These are phyloP conservation scores for Endocalyx cinctus DNA, from an alignment of 2,329 filamentous ascomycete species.

Conservation along the genomic window DNA sequence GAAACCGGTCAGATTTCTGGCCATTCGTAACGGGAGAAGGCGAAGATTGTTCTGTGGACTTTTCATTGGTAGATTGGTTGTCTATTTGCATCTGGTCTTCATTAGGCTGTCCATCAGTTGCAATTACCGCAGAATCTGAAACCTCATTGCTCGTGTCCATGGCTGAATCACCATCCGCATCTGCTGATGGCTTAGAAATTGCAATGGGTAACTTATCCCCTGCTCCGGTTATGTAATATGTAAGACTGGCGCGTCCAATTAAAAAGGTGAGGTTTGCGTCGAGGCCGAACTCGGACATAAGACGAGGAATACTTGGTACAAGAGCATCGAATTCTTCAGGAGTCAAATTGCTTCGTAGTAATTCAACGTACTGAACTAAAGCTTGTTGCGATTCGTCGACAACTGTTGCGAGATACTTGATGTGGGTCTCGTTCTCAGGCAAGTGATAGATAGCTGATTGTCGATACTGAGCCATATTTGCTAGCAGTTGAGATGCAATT, in stretches of 20 bases:
- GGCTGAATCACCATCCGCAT: constrained; percentile 54
- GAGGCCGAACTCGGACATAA: constrained; percentile 76
- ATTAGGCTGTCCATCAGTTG: constrained; percentile 1
- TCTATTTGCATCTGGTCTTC: constrained; percentile 30
- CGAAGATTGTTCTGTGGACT: constrained; percentile 15
- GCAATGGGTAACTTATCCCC: constrained; percentile 26
- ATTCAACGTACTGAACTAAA: constrained; percentile 81
- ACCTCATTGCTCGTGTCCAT: constrained; percentile 38
- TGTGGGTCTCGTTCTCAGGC: constrained; percentile 67
- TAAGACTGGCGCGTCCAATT: constrained; percentile 71
- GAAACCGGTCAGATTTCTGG: constrained; percentile 47
- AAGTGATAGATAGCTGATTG: constrained; percentile 78
- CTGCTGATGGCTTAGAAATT: constrained; percentile 25
- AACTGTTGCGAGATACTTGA: constrained; percentile 84
- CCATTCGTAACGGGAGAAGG: constrained; percentile 22
- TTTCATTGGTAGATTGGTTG: constrained; percentile 18
- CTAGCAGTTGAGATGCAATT: constrained; percentile 76
- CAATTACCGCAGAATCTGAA: constrained; percentile 19
- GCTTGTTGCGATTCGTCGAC: constrained; percentile 87
- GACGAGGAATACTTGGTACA: constrained; percentile 67
- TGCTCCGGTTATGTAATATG: constrained; percentile 53
- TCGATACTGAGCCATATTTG: constrained; percentile 85
- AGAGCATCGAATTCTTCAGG: constrained; percentile 71
- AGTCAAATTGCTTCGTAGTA: constrained; percentile 75
- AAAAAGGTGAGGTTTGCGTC: constrained; percentile 79